A percentile compares a stretch with the other conserved stretches of the same genome.
These are phyloP conservation scores for Chaetomium sp. DNA, from an alignment of 2,329 filamentous ascomycete species.

Conservation along the genomic window DNA sequence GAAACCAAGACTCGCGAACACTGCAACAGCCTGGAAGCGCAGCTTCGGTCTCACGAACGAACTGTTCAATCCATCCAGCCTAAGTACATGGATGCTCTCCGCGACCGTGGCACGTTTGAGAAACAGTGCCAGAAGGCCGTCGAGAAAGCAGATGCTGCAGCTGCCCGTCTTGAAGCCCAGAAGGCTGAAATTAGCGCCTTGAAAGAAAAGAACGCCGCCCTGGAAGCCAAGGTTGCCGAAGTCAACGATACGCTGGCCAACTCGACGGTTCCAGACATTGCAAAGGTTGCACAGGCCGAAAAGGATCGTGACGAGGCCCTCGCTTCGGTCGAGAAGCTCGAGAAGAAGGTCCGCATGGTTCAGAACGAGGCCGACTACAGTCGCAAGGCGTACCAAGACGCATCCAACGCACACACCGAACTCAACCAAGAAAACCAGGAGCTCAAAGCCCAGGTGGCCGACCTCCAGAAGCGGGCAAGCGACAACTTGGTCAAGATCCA, in stretches of 20 bases:
- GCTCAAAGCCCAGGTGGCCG: slow-evolving; percentile 36
- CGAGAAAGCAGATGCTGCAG: slow-evolving; percentile 31
- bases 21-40: slow-evolving; percentile 38
- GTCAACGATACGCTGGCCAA: slow-evolving; percentile 29
- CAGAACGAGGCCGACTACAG: slow-evolving; percentile 50
- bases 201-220: slow-evolving; percentile 32
- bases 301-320: slow-evolving; percentile 35
- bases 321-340: slow-evolving; percentile 33
- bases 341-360: slow-evolving; percentile 32
- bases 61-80: slow-evolving; percentile 41
- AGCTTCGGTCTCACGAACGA: slow-evolving; percentile 40
- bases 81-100: slow-evolving; percentile 43
- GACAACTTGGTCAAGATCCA: slow-evolving; percentile 44
- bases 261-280: slow-evolving; percentile 33
- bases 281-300: slow-evolving; percentile 36
- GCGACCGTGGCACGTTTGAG: slow-evolving; percentile 45
- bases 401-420: slow-evolving; percentile 42
- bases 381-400: slow-evolving; percentile 52
- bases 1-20: slow-evolving; percentile 28
- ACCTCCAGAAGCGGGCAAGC: slow-evolving; percentile 38
- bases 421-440: slow-evolving; percentile 27
- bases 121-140: slow-evolving; percentile 35
- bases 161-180: slow-evolving; percentile 34
- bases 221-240: slow-evolving; percentile 34
- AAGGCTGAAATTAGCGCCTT: slow-evolving; percentile 34